Evolutionary conservation across 2,329 filamentous ascomycete species (phyloP).

Genomic region (Trichoderma sp.): DNA sequence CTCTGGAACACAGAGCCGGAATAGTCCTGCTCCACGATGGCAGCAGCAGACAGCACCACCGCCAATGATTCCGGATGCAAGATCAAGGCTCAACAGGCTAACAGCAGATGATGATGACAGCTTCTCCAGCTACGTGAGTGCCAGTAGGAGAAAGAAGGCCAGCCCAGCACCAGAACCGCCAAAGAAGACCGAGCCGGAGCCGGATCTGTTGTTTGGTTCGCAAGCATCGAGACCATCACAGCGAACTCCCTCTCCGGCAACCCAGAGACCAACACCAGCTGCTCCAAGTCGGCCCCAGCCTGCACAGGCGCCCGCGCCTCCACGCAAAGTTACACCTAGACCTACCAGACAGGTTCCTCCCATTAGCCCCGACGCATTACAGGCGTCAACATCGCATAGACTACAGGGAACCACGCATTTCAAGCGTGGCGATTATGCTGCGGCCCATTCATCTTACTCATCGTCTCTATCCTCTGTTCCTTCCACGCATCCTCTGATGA

Average conservation of each 20-base stretch:
- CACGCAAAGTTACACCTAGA: constrained; percentile 43
- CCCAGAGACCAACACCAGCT: constrained; percentile 37
- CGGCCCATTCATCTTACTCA: constrained; percentile 80
- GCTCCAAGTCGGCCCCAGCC: constrained; percentile 32
- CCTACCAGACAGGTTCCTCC: constrained; percentile 61
- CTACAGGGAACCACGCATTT: constrained; percentile 82
- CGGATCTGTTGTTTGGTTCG: constrained; percentile 62
- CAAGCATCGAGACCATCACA: constrained; percentile 37
- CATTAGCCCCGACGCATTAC: constrained; percentile 66
- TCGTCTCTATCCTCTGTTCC: constrained; percentile 74
- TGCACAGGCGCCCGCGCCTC: constrained; percentile 30
- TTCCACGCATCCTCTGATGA: constrained; percentile 73
- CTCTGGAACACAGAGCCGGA: constrained; percentile 43
- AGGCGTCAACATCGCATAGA: constrained; percentile 74
- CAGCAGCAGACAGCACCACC: constrained; percentile 50
- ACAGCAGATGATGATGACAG: constrained; percentile 71
- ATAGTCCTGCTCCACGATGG: constrained; percentile 54
- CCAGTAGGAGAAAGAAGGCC: constrained; percentile 72
- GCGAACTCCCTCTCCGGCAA: constrained; percentile 36
- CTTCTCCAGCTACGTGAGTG: constrained; percentile 82
- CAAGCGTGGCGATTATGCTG: constrained; percentile 88
- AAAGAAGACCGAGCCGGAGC: constrained; percentile 43
- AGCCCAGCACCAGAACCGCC: constrained; percentile 49
- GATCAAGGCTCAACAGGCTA: constrained; percentile 65
- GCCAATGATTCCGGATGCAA: constrained; percentile 33